Evolutionary conservation across 805 yeast genomes (phyloP).

Genomic region (Pichia sporocuriosa): DNA sequence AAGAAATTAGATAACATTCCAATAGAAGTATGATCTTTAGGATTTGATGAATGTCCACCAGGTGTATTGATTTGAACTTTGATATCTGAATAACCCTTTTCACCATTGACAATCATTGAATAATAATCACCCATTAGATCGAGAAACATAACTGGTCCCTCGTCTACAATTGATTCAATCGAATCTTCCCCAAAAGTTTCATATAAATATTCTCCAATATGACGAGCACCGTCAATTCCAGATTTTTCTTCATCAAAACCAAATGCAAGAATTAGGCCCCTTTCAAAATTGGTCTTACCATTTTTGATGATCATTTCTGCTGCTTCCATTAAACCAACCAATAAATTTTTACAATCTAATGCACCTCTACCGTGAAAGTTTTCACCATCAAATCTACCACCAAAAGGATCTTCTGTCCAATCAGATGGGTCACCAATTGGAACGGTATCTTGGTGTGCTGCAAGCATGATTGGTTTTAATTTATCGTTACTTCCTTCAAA

Average conservation of each 20-base stretch:
- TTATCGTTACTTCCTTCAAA: constrained; percentile 48
- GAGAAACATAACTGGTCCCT: constrained; percentile 39
- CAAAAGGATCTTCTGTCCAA: constrained; percentile 66
- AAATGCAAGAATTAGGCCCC: constrained; percentile 57
- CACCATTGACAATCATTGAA: constrained; percentile 27
- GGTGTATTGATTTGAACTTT: constrained; percentile 43
- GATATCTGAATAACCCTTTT: constrained; percentile 37
- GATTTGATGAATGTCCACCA: constrained; percentile 56
- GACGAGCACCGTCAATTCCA: constrained; percentile 56
- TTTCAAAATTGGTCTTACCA: constrained; percentile 44
- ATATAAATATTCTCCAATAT: constrained; percentile 40
- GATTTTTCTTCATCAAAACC: constrained; percentile 79
- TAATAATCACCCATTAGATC: constrained; percentile 30
- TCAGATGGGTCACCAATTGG: constrained; percentile 53
- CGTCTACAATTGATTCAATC: constrained; percentile 55
- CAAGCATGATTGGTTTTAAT: constrained; percentile 58
- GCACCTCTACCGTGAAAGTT: constrained; percentile 73
- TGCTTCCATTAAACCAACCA: constrained; percentile 62
- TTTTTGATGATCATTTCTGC: constrained; percentile 44
- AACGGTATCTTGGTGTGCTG: constrained; percentile 79
- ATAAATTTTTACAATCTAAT: constrained; percentile 64
- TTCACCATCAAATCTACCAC: constrained; percentile 60
- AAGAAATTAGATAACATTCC: constrained; percentile 64
- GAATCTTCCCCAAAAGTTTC: constrained; percentile 55
- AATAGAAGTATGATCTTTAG: constrained; percentile 69